These are phyloP conservation scores for Takakia lepidozioides DNA, from an alignment of 225 moss, liverwort and hornwort species.

Conservation along the genomic window DNA sequence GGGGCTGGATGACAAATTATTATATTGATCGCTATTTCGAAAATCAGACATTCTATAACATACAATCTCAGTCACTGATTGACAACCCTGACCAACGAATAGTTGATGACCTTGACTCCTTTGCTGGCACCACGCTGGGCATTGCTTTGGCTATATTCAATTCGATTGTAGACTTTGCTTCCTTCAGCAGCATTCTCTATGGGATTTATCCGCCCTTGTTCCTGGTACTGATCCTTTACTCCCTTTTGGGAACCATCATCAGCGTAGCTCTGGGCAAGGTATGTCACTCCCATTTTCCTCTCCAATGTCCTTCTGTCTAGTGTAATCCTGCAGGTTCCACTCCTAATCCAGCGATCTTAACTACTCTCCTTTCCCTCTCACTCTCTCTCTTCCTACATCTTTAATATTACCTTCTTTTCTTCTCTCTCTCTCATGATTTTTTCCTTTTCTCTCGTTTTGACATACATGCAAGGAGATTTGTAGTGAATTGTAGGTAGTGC, in stretches of 20 bases:
- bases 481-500: neutral
- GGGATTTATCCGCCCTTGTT: slow-evolving; percentile 46
- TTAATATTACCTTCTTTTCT: neutral
- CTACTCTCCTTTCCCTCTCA: neutral
- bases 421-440: neutral
- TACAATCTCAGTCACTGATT: slow-evolving; percentile 34
- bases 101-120: slow-evolving; percentile 29
- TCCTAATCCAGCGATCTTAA: neutral
- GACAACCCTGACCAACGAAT: slow-evolving; percentile 52
- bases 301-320: no score
- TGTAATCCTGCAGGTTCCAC: neutral
- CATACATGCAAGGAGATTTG: no score
- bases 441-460: no score
- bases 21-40: slow-evolving; percentile 36
- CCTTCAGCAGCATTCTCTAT: slow-evolving; percentile 44
- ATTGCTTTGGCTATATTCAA: slow-evolving; percentile 40
- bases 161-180: slow-evolving; percentile 31
- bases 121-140: slow-evolving; percentile 22
- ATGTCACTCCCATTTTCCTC: neutral
- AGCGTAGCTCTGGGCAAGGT: slow-evolving; percentile 46
- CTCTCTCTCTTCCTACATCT: neutral
- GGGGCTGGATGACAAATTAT: slow-evolving; percentile 33
- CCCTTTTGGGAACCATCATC: slow-evolving; percentile 25
- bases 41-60: slow-evolving; percentile 34
- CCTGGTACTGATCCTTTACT: slow-evolving; percentile 32